Base-by-base conservation (phyloP, 2,329 filamentous ascomycete species). In the Ilyonectria mors-panacis region DNA sequence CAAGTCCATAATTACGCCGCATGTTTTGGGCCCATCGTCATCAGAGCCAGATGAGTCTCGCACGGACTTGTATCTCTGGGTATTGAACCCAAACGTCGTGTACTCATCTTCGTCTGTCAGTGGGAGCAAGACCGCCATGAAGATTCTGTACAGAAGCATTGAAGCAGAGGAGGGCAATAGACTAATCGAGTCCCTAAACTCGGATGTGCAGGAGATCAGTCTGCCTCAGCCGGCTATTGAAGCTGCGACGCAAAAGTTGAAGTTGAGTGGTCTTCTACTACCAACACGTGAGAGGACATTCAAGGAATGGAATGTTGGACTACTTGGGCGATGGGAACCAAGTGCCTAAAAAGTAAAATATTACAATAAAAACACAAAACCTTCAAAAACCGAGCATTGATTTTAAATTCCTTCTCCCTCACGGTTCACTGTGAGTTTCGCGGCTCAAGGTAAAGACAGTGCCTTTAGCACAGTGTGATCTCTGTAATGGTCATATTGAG, bases 251-350 rank as follows among this genome's bases (percentile, higher is more conserved):
- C 68, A 73, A 6, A 80, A 78, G 10, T 79, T 94, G 28, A 75
- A 81, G 12, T 75, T 74, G 8, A 90, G 86, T 70, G 87, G 84
- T 39, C 47, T 68, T 3, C 75, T 89, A 17, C 76, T 94, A 9
- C 91, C 92, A 1, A 76, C 71, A 0, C 81, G 81, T 9, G 88
- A 91, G 66, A 84, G 88, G 63, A 80, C 73, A 30, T 92, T 93
- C 70, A 84, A 88, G 75, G 87, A 86, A n/a, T 94, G 91, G 91
- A 85, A 85, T 28, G 89, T 94, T 6, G 91, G 90, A 2, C 76
- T 94, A 19, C 75, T 94, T 66, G 84, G 86, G 48, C 75, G 79
- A 56, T 82, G 81, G 81, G 70, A 69, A 19, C 55, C 68, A 30
- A 58, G 44, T 33, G 39, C 23, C 10, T 57, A 9, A 64, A 17